These are phyloP conservation scores for Exophiala sp. DNA, from an alignment of 2,329 filamentous ascomycete genomes.

Conservation along the genomic window DNA sequence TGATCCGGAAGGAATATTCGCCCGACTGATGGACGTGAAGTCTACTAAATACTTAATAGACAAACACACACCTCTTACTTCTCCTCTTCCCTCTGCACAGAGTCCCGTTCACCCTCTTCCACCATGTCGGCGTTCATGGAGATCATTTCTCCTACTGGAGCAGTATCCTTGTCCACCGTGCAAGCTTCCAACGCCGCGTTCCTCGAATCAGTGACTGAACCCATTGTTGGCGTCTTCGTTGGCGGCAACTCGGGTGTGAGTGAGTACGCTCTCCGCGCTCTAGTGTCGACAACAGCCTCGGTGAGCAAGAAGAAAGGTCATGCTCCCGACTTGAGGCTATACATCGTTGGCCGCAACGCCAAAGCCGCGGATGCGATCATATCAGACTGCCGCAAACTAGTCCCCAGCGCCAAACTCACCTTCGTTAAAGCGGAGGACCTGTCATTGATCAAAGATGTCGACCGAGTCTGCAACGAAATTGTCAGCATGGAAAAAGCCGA, in stretches of 20 bases:
- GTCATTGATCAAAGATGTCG: slow-evolving; percentile 35
- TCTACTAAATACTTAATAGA: too few species aligned
- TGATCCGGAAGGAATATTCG: too few species aligned
- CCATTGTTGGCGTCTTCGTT: slow-evolving; percentile 65
- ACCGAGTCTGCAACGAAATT: slow-evolving; percentile 33
- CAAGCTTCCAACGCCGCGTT: neutral
- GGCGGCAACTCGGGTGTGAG: slow-evolving; percentile 54
- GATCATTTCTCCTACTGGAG: neutral
- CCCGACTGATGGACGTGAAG: too few species aligned
- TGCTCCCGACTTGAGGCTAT: slow-evolving; percentile 30
- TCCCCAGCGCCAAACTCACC: slow-evolving; percentile 33
- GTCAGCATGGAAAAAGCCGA: slow-evolving; percentile 27
- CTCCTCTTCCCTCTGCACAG: too few species aligned
- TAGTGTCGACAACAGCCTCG: slow-evolving; percentile 9
- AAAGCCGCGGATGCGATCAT: slow-evolving; percentile 31
- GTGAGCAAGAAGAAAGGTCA: slow-evolving; percentile 2
- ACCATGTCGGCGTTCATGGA: too few species aligned
- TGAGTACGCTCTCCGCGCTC: slow-evolving; percentile 14
- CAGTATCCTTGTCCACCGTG: neutral
- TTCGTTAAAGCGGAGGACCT: slow-evolving; percentile 35
- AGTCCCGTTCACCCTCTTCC: too few species aligned
- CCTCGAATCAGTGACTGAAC: slow-evolving; percentile 43
- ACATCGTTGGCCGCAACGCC: slow-evolving; percentile 34
- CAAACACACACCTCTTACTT: too few species aligned
- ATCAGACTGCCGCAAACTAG: slow-evolving; percentile 29